phyloP scores from a whole-genome alignment of 371 early-diverging fungal genomes.

The Rhizopus arrhizus region DNA sequence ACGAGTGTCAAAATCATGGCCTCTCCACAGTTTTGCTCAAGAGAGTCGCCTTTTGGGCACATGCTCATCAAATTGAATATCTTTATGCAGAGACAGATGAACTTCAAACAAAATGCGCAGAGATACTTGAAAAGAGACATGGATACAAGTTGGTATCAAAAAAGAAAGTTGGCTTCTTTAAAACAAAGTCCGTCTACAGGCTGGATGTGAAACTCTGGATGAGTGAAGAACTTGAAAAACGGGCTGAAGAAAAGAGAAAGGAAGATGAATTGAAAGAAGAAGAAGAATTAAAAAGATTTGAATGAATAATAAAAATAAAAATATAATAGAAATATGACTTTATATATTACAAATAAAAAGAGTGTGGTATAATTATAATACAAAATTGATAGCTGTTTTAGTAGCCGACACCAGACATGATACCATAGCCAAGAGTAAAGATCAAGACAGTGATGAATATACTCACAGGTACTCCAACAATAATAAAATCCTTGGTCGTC shows the following conservation, averaged over 20 bases:
- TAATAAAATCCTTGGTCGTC: constrained; percentile 80
- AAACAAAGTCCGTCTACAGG: constrained; percentile 34
- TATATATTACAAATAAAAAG: constrained; percentile 1
- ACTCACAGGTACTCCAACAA: constrained; percentile 80
- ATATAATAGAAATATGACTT: not conserved
- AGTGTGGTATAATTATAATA: not conserved
- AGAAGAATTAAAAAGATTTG: constrained; percentile 43
- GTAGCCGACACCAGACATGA: constrained; percentile 65
- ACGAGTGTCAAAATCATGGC: constrained; percentile 51
- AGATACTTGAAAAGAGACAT: constrained; percentile 43
- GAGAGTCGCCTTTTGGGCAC: constrained; percentile 55
- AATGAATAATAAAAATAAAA: constrained; percentile 10
- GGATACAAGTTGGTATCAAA: constrained; percentile 39
- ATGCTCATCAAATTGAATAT: constrained; percentile 46
- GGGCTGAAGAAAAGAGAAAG: constrained; percentile 26
- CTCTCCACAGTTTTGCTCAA: constrained; percentile 49
- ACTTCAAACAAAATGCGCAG: constrained; percentile 31
- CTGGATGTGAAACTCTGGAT: constrained; percentile 56
- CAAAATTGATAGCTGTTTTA: constrained; percentile 16
- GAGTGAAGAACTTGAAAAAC: constrained; percentile 37
- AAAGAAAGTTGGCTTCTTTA: constrained; percentile 33
- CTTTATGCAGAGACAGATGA: constrained; percentile 53
- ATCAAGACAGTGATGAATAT: constrained; percentile 70
- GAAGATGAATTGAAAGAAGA: constrained; percentile 38
- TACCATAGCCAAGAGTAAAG: constrained; percentile 76